phyloP scores from a whole-genome alignment of 83 land plant species.

The Picea abies region DNA sequence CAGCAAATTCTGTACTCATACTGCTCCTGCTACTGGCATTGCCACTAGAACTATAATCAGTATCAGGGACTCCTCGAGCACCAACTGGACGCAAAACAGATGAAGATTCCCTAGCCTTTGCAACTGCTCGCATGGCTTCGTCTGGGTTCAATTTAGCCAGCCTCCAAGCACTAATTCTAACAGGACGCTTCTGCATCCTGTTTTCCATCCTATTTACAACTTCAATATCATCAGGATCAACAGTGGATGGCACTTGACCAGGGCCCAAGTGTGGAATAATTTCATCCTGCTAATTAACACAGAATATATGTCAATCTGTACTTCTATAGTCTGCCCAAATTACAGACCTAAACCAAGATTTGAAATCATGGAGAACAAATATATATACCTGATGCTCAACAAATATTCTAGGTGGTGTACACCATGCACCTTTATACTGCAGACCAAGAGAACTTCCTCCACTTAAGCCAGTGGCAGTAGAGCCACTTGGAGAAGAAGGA shows the following conservation, averaged over 20 bases:
- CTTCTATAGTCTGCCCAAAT: not conserved
- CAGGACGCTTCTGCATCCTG: slow-evolving; percentile 48
- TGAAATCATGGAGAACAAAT: not conserved
- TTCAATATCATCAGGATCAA: slow-evolving; percentile 68
- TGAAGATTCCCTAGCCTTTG: slow-evolving; percentile 86
- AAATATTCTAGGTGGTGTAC: slow-evolving; percentile 91
- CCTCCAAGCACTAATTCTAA: slow-evolving; percentile 88
- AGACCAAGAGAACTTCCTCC: slow-evolving; percentile 79
- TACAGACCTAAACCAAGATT: not conserved
- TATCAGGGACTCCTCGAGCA: slow-evolving; percentile 41
- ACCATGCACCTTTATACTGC: slow-evolving; percentile 86
- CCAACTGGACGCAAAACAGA: slow-evolving; percentile 68
- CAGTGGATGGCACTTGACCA: slow-evolving; percentile 74
- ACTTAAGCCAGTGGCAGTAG: slow-evolving; percentile 83
- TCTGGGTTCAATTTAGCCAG: slow-evolving; percentile 76
- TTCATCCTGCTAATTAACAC: slow-evolving; percentile 64
- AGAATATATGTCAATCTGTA: not conserved
- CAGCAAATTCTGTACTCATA: slow-evolving; percentile 39
- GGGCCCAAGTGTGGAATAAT: slow-evolving; percentile 72
- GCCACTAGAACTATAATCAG: slow-evolving; percentile 65
- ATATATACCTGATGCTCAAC: slow-evolving; percentile 76
- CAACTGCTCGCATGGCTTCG: slow-evolving; percentile 75
- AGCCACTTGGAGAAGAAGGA: slow-evolving; percentile 69
- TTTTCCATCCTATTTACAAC: slow-evolving; percentile 39
- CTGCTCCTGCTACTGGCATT: slow-evolving; percentile 62